Evolutionary conservation across 2,329 filamentous ascomycete genomes (phyloP), one percentile per base, ranked within the genome.

Genomic region (Capronia americana): DNA sequence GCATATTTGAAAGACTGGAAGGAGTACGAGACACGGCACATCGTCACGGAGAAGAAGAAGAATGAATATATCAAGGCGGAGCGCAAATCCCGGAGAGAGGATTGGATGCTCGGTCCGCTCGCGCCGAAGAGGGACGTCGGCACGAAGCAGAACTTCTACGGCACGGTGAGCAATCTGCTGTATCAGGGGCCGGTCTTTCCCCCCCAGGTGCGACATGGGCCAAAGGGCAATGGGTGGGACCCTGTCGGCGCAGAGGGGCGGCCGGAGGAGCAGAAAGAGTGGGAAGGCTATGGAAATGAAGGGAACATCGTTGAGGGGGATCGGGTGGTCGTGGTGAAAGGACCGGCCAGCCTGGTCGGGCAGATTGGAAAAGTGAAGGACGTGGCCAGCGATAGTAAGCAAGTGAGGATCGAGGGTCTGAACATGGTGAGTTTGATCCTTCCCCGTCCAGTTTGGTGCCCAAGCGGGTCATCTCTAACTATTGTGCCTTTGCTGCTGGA

Each of bases 261-360:
- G 26, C 46, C 58, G 17, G 61, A 66, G 66, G 61, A 85, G 86
- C 53, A 83, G 83, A 41, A 71, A 78, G 65, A 68, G 56, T 66
- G 62, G 60, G 65, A 64, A 50, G 67, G 64, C 4, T 34, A 46
- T 20, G 69, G 69, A 8, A 70, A 68, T 41, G 63, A 66, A 48
- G 69, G 70, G 5, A 90, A 88, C 71, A 81, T 93, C 65, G 85
- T 84, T 26, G 75, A 80, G 3, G 88, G 89, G 6, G 95, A 98
- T 79, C 86, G 95, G 66, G 93, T 97, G 34, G 91, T 94, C 61
- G 81, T 98, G 65, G 80, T 92, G 61, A 87, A 90, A 67, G 93
- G 94, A 8, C 85, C 85, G 41, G 91, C 95, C 74, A 38, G 58
- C n/a, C 50, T 71, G 14, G 90, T 89, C 81, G 93, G 93, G 74